phyloP scores from a whole-genome alignment of 192 early-diverging fungal genomes.

The Martensiomyces pterosporus region DNA sequence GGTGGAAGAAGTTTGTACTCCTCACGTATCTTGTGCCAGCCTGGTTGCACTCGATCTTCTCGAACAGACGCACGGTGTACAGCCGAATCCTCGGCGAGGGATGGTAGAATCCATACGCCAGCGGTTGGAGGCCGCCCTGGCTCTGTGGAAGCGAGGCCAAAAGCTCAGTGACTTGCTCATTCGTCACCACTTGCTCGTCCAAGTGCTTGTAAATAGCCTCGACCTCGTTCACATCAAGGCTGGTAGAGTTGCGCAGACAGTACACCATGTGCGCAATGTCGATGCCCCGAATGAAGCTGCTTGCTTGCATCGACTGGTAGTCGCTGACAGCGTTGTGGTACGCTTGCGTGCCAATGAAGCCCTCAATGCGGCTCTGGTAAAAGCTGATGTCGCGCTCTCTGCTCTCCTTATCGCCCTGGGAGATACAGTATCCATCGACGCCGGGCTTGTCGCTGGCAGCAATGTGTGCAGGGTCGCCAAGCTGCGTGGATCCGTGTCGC shows the following conservation, averaged over 20 bases:
- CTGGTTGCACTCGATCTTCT: conserved; percentile 64
- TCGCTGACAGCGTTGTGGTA: conserved; percentile 68
- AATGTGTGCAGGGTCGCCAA: conserved; percentile 48
- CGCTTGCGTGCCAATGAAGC: conserved; percentile 73
- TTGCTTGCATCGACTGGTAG: conserved; percentile 54
- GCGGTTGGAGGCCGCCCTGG: conserved; percentile 73
- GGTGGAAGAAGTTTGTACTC: conserved; percentile 52
- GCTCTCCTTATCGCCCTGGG: conserved; percentile 66
- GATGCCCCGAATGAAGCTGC: conserved; percentile 57
- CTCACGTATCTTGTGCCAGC: conserved; percentile 48
- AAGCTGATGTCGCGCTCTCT: conserved; percentile 66
- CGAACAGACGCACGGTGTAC: conserved; percentile 70
- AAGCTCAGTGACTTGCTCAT: conserved; percentile 75
- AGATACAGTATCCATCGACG: conserved; percentile 50
- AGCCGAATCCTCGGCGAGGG: conserved; percentile 60
- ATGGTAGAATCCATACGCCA: conserved; percentile 81
- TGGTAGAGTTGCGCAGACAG: conserved; percentile 51
- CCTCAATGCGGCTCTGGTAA: conserved; percentile 78
- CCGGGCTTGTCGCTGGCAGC: conserved; percentile 45
- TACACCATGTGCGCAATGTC: conserved; percentile 70
- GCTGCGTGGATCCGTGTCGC: conserved; percentile 56
- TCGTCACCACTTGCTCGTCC: conserved; percentile 60
- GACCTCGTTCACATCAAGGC: conserved; percentile 59
- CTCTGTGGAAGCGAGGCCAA: conserved; percentile 70
- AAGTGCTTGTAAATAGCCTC: conserved; percentile 67